phyloP scores from a whole-genome alignment of 1,139 yeast genomes.

The Trichomonascaceae sp. region DNA sequence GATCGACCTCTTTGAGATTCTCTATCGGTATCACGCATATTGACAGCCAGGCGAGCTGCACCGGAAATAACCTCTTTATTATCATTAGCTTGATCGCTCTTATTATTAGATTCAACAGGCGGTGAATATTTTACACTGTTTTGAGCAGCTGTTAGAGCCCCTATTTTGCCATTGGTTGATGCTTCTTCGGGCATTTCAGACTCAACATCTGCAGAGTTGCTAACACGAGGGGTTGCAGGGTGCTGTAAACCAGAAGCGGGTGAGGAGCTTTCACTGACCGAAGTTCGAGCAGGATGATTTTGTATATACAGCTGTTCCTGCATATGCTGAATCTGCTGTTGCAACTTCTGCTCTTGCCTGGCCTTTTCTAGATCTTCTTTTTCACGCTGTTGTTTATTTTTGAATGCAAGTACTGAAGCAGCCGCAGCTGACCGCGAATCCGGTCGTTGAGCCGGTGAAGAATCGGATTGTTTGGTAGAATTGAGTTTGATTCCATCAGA shows the following conservation, averaged over 20 bases:
- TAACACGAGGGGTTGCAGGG: neutral
- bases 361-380: conserved; percentile 5
- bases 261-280: neutral
- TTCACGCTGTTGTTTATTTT: conserved; percentile 3
- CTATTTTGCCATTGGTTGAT: neutral
- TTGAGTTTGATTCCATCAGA: neutral
- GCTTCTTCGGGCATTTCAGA: neutral
- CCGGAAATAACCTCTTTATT: conserved; percentile 3
- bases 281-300: neutral
- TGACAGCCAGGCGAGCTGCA: conserved; percentile 5
- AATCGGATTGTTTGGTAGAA: neutral
- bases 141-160: neutral
- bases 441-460: neutral
- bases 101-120: neutral
- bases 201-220: neutral
- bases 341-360: conserved; percentile 4
- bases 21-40: neutral
- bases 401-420: conserved; percentile 12
- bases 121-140: neutral
- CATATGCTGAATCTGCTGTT: neutral
- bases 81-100: neutral
- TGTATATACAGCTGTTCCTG: conserved; percentile 4
- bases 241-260: neutral
- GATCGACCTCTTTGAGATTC: neutral
- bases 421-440: conserved; percentile 4